Base-by-base conservation (phyloP, 352 stramenopile genomes). In the Phytophthora pini region DNA sequence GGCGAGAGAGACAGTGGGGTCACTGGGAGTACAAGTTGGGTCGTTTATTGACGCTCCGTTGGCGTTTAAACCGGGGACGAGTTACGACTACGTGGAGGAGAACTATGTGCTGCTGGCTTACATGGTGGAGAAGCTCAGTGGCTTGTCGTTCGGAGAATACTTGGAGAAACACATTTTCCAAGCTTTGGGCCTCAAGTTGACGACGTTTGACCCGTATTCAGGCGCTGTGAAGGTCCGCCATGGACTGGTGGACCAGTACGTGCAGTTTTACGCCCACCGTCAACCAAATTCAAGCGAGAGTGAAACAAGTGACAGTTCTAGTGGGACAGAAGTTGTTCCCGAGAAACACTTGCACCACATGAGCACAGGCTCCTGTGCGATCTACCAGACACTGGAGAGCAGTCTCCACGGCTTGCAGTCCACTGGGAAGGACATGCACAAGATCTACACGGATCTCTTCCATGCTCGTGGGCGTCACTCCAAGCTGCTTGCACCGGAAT, bases 91-190 rank as follows among this genome's bases (percentile, higher is more conserved):
- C 49, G 39, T 76, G 1, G 73, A 88, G 50, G 62, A 77, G 15
- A 89, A 89, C 58, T 88, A 82, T 39, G 68, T 88, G 45, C 12
- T 90, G 32, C 55, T 89, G 13, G 71, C 78, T 17, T 90, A 88
- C 58, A 71, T 90, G 67, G 68, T 90, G 44, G 82, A 90, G 62
- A 87, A 81, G 51, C 43, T 90, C 17, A 90, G 82, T 52, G 71
- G 64, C 0, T 13, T 82, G 24, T 24, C 27, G 7, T 60, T 87
- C 20, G 65, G 64, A 24, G 48, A 61, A 22, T 90, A 90, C 53
- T 39, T 90, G 17, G 22, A 75, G 29, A 56, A 73, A 45, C 61
- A 79, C 17, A 66, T 90, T 57, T 75, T 78, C 26, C 12, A 74
- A 24, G 58, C 56, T 0, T 39, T 88, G 26, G 68, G 67, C 0